These are phyloP conservation scores for Cyclotella sp. DNA, from an alignment of 108 stramenopile genomes.

Conservation along the genomic window DNA sequence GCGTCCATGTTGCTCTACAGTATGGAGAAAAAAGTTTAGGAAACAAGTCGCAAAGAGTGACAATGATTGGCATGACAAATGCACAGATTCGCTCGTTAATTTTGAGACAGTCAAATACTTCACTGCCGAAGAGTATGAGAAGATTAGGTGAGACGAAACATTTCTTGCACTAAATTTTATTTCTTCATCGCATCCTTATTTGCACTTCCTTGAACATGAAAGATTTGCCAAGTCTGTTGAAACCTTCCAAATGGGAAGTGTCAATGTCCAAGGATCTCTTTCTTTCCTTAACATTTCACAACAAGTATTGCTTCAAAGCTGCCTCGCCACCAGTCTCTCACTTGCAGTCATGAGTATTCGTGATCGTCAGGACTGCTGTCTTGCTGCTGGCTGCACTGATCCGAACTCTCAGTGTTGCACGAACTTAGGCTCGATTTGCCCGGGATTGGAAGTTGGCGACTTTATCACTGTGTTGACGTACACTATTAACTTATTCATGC, in stretches of 20 bases:
- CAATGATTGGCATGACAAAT: constrained; percentile 94
- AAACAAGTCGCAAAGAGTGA: constrained; percentile 90
- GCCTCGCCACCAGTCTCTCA: constrained; percentile 76
- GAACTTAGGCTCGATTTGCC: constrained; percentile 54
- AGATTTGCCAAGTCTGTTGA: constrained; percentile 77
- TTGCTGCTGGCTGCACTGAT: constrained; percentile 66
- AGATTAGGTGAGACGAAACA: constrained; percentile 42
- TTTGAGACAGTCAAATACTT: constrained; percentile 99
- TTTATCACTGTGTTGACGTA: constrained; percentile 95
- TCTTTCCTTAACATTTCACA: constrained; percentile 92
- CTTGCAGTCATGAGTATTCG: constrained; percentile 70
- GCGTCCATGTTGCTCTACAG: not conserved
- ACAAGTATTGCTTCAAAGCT: constrained; percentile 84
- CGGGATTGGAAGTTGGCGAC: constrained; percentile 92
- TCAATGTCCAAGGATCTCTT: constrained; percentile 87
- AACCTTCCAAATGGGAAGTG: constrained; percentile 79
- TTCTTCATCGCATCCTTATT: not conserved
- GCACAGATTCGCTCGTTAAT: constrained; percentile 92
- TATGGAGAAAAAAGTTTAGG: constrained; percentile 97
- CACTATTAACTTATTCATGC: constrained; percentile 90
- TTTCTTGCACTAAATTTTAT: not conserved
- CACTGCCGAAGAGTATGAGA: constrained; percentile 92
- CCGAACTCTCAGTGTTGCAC: constrained; percentile 71
- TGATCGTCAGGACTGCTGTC: constrained; percentile 69
- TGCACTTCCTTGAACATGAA: not conserved